These are phyloP conservation scores for Aspergillus brasiliensis DNA, from an alignment of 2,329 filamentous ascomycete species.

Conservation along the genomic window DNA sequence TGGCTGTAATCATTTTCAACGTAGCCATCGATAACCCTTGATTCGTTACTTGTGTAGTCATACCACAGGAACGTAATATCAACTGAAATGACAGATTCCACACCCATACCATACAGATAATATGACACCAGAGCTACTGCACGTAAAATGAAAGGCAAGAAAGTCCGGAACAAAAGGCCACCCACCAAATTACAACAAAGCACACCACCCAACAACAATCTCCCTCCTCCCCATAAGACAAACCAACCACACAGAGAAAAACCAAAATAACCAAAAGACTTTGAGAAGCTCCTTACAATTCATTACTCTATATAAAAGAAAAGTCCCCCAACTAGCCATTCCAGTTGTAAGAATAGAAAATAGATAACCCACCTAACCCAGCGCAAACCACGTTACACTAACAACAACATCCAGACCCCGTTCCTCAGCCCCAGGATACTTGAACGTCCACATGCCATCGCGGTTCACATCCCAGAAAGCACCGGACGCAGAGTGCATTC, in stretches of 20 bases:
- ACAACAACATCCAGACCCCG: slow-evolving; percentile 53
- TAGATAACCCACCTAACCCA: slow-evolving; percentile 25
- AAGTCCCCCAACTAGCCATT: not conserved
- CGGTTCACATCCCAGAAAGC: slow-evolving; percentile 55
- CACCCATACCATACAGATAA: not conserved
- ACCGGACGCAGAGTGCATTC: slow-evolving; percentile 58
- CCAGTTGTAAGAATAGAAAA: not conserved
- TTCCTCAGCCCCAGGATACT: slow-evolving; percentile 50
- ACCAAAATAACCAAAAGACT: not conserved
- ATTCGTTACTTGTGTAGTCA: not conserved
- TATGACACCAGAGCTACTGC: not conserved
- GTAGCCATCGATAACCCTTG: not conserved
- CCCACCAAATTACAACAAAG: too few species aligned
- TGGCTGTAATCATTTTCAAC: not conserved
- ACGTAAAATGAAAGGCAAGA: not conserved
- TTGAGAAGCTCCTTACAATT: not conserved
- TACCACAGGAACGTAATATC: too few species aligned
- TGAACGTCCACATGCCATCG: slow-evolving; percentile 57
- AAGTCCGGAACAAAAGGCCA: not conserved
- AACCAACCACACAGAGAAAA: not conserved
- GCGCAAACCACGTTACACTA: slow-evolving; percentile 51
- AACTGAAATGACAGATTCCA: not conserved
- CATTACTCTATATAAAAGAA: not conserved
- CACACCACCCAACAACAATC: too few species aligned
- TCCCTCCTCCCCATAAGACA: too few species aligned